These are phyloP conservation scores for Hypoxylon sp. DNA, from an alignment of 2,329 filamentous ascomycete genomes.

Conservation along the genomic window DNA sequence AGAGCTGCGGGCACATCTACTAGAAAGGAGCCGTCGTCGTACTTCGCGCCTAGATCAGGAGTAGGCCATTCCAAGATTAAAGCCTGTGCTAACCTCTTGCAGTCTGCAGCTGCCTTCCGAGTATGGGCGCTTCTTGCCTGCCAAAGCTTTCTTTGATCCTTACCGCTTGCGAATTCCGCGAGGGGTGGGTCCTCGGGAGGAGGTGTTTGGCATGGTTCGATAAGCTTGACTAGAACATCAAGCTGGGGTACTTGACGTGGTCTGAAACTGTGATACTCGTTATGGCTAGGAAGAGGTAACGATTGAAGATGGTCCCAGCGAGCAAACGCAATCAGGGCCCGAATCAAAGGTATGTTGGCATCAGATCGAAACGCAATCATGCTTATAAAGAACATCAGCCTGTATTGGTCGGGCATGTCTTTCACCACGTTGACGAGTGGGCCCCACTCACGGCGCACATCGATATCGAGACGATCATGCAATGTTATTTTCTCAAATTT, in stretches of 20 bases:
- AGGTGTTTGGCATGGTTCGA: constrained; percentile 51
- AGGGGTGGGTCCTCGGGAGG: constrained; percentile 46
- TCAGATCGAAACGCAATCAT: constrained; percentile 47
- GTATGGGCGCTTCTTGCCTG: constrained; percentile 51
- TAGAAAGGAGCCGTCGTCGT: constrained; percentile 49
- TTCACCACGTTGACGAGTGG: constrained; percentile 44
- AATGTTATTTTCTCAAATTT: constrained; percentile 43
- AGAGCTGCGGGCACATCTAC: constrained; percentile 58
- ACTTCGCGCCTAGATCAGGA: constrained; percentile 49
- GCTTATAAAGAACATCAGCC: constrained; percentile 48
- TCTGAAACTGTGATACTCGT: constrained; percentile 55
- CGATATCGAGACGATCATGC: constrained; percentile 44
- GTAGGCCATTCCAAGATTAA: constrained; percentile 63
- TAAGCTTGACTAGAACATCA: constrained; percentile 51
- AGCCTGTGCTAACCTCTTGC: constrained; percentile 55
- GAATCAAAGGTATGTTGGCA: constrained; percentile 46
- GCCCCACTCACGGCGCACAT: constrained; percentile 48
- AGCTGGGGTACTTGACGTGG: constrained; percentile 52
- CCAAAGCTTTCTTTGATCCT: constrained; percentile 51
- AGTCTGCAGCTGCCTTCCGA: constrained; percentile 52
- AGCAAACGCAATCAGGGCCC: constrained; percentile 59
- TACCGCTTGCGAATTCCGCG: constrained; percentile 48
- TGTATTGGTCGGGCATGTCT: constrained; percentile 21
- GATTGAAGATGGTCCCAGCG: constrained; percentile 56
- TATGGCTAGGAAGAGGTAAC: constrained; percentile 55